Percentiles rank a stretch among this genome's conserved stretches.
Conservation (phyloP, 495 filamentous ascomycete species). For the Talaromyces liani region DNA sequence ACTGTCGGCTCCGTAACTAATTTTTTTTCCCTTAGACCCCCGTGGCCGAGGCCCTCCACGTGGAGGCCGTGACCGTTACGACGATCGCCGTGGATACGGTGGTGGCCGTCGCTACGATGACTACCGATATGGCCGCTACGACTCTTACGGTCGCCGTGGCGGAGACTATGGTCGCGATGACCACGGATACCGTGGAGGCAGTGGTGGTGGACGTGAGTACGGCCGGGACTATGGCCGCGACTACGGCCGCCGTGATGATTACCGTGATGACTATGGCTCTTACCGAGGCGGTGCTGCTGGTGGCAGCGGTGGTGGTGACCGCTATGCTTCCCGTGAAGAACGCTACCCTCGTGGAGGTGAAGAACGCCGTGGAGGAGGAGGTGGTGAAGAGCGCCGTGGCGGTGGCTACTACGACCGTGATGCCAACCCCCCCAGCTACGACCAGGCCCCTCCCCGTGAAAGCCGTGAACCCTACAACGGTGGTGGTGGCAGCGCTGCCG, state of each 20-base stretch:
- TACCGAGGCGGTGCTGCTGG: conserved; percentile 49
- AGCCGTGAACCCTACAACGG: conserved; percentile 48
- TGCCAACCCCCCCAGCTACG: conserved; percentile 35
- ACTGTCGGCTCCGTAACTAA: neutral
- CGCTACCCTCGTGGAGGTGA: conserved; percentile 57
- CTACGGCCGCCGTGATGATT: conserved; percentile 28
- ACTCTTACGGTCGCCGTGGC: conserved; percentile 43
- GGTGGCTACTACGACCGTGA: conserved; percentile 40
- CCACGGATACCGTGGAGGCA: conserved; percentile 48
- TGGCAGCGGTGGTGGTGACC: conserved; percentile 46
- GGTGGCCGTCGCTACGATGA: conserved; percentile 33
- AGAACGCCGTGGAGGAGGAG: conserved; percentile 49
- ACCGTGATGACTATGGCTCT: conserved; percentile 35
- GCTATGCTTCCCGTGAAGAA: conserved; percentile 60
- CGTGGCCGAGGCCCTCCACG: conserved; percentile 39
- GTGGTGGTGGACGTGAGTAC: conserved; percentile 46
- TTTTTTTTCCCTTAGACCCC: conserved; percentile 1
- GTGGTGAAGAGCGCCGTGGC: conserved; percentile 36
- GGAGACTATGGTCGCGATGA: conserved; percentile 49
- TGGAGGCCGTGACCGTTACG: conserved; percentile 25
- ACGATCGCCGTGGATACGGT: conserved; percentile 16
- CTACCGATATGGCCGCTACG: conserved; percentile 48
- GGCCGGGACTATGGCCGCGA: conserved; percentile 46
- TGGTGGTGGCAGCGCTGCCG: conserved; percentile 18
- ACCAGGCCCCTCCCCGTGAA: conserved; percentile 53